Percentiles rank a stretch among this genome's conserved stretches.
Evolutionary conservation across 176 grass and related monocot species (phyloP).

Genomic region (Rhynchospora tenuis): DNA sequence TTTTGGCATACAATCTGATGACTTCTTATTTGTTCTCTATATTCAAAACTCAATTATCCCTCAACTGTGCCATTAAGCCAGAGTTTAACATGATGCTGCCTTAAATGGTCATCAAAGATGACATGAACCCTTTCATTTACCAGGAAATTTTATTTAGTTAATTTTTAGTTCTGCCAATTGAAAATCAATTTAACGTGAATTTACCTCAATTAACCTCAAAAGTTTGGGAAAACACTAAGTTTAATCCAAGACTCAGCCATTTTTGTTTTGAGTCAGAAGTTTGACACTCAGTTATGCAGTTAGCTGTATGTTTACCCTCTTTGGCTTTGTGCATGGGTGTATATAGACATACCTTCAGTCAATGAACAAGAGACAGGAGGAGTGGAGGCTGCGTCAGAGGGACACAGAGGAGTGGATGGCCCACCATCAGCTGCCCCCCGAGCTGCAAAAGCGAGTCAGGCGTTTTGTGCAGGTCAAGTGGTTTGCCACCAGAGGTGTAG

Average conservation of each 20-base stretch:
- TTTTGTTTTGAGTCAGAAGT: not conserved
- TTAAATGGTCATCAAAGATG: not conserved
- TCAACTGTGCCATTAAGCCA: not conserved
- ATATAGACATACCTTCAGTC: slow-evolving; percentile 76
- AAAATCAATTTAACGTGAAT: not conserved
- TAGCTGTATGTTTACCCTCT: not conserved
- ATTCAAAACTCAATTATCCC: not conserved
- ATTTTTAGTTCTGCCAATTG: not conserved
- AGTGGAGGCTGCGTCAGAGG: slow-evolving; percentile 70
- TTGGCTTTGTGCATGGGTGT: not conserved
- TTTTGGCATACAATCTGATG: not conserved
- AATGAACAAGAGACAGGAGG: slow-evolving; percentile 74
- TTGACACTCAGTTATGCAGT: not conserved
- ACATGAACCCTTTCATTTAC: not conserved
- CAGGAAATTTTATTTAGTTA: not conserved
- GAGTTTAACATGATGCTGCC: not conserved
- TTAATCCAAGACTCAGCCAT: not conserved
- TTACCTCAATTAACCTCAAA: not conserved
- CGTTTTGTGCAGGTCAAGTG: slow-evolving; percentile 95
- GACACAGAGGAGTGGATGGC: slow-evolving; percentile 94
- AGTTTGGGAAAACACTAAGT: not conserved
- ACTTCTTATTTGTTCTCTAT: not conserved
- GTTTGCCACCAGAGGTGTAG: slow-evolving; percentile 82
- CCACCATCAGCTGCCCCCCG: slow-evolving; percentile 62
- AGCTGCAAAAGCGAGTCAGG: slow-evolving; percentile 70